Conservation (phyloP, 495 filamentous ascomycete species). For the Tuber magnatum region DNA sequence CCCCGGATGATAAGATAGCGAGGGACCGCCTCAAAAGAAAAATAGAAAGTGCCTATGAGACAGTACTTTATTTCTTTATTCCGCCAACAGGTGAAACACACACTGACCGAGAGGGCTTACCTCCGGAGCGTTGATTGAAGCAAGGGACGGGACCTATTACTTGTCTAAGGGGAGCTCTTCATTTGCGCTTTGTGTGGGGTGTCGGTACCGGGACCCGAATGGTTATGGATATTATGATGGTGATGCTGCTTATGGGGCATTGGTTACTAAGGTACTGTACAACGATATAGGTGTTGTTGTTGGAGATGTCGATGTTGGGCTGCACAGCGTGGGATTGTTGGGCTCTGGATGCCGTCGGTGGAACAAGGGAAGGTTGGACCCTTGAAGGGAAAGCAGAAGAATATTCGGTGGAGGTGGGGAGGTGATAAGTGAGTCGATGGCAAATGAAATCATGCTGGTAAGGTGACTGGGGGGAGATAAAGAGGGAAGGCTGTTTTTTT, state of each 20-base stretch:
- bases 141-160: neutral
- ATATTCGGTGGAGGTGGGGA: neutral
- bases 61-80: neutral
- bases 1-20: neutral
- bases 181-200: neutral
- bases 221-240: no score
- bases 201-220: neutral
- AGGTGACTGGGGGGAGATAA: neutral
- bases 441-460: neutral
- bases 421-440: neutral
- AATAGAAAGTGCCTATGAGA: neutral
- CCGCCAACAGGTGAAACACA: neutral
- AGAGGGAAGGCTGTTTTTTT: neutral
- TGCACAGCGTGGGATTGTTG: neutral
- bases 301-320: constrained; percentile 4
- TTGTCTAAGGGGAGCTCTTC: neutral
- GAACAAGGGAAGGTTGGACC: neutral
- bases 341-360: neutral
- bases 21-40: neutral
- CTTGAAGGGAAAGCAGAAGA: constrained; percentile 2
- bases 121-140: neutral
- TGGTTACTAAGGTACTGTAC: neutral
- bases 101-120: neutral
- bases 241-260: neutral
- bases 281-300: neutral